Percentiles rank a stretch among this genome's conserved stretches.
phyloP scores from a whole-genome alignment of 345 rosid genomes.

The Conringia planisiliqua region DNA sequence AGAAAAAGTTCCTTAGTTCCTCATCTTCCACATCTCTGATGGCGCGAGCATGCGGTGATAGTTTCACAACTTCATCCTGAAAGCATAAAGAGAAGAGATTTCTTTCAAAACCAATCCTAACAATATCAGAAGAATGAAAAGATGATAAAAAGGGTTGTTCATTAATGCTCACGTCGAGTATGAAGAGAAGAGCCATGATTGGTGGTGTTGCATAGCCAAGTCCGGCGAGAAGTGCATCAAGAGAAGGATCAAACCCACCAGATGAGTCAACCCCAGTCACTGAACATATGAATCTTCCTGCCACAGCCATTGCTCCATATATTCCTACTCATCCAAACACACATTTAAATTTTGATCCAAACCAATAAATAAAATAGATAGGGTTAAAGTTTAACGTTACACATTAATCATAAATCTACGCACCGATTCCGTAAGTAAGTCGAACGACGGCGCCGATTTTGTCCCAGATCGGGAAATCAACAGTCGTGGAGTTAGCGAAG shows the following conservation, averaged over 20 bases:
- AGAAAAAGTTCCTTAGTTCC: slow-evolving; percentile 91
- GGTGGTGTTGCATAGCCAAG: slow-evolving; percentile 96
- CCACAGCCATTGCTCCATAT: slow-evolving; percentile 88
- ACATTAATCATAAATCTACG: not conserved
- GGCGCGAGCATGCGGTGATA: slow-evolving; percentile 95
- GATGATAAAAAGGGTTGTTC: not conserved
- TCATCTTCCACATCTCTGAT: slow-evolving; percentile 98
- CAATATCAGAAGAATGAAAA: not conserved
- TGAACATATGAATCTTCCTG: slow-evolving; percentile 89
- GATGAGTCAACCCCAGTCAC: slow-evolving; percentile 70
- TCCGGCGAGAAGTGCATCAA: slow-evolving; percentile 73
- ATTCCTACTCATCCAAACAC: slow-evolving; percentile 47
- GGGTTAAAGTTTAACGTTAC: not conserved
- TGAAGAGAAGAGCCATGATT: slow-evolving; percentile 91
- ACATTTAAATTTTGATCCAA: not conserved
- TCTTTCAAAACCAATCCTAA: not conserved
- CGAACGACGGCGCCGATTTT: slow-evolving; percentile 85
- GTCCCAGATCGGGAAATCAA: slow-evolving; percentile 84
- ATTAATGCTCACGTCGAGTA: slow-evolving; percentile 59
- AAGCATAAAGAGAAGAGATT: not conserved
- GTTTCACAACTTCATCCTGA: slow-evolving; percentile 95
- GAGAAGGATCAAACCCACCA: slow-evolving; percentile 78
- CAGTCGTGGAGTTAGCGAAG: slow-evolving; percentile 47
- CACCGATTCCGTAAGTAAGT: slow-evolving; percentile 91
- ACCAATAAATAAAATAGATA: not conserved